A percentile compares a stretch with the other conserved stretches of the same genome.
phyloP scores from a whole-genome alignment of 306 rosid species.

The Glycine latifolia region DNA sequence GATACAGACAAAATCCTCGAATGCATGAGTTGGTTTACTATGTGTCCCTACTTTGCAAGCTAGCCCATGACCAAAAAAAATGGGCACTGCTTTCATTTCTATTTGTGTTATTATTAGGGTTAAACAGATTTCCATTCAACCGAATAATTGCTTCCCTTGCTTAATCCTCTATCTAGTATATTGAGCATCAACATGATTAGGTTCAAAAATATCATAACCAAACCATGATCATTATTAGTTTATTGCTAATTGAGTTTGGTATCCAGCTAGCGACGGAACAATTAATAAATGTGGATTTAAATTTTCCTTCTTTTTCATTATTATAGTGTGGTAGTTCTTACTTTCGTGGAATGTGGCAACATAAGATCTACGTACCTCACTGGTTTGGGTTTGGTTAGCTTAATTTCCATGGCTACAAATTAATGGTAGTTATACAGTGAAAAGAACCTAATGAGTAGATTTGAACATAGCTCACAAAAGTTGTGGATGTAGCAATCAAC shows the following conservation, averaged over 20 bases:
- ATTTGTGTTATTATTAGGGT: constrained; percentile 38
- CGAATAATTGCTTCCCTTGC: constrained; percentile 24
- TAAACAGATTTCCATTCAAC: constrained; percentile 41
- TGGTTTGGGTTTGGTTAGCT: constrained; percentile 44
- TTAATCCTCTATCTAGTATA: constrained; percentile 26
- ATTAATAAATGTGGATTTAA: constrained; percentile 34
- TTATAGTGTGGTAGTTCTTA: constrained; percentile 42
- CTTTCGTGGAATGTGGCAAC: constrained; percentile 48
- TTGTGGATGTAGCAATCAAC: not conserved
- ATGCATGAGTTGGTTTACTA: constrained; percentile 42
- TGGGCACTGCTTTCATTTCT: constrained; percentile 44
- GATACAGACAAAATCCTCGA: constrained; percentile 41
- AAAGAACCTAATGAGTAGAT: not conserved
- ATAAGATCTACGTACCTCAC: constrained; percentile 47
- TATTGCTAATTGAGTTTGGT: constrained; percentile 41
- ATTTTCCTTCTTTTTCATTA: not conserved
- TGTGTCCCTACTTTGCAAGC: constrained; percentile 32
- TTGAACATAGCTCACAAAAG: not conserved
- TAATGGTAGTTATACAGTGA: constrained; percentile 3
- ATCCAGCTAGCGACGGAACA: constrained; percentile 13
- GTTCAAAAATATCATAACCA: constrained; percentile 35
- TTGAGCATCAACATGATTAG: constrained; percentile 37
- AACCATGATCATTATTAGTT: constrained; percentile 28
- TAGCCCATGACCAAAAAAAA: constrained; percentile 40
- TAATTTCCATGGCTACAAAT: constrained; percentile 20